Evolutionary conservation across 2,329 filamentous ascomycete species (phyloP), one percentile per base, ranked within the genome.

Genomic region (Tolypocladium tropicale): DNA sequence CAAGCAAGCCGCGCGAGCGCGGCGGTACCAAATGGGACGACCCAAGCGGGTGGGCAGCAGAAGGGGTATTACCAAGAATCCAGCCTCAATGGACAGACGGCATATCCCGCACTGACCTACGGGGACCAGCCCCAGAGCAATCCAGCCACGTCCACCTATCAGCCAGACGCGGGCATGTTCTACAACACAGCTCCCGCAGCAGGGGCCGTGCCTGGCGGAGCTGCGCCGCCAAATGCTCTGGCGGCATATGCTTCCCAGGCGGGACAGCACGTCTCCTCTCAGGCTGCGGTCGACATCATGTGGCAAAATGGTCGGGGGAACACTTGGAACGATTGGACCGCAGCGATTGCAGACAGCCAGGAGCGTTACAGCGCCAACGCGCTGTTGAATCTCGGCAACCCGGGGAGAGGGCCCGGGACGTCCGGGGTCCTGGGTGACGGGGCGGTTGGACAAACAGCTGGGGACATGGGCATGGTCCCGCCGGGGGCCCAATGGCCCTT

Each of bases 311-410:
- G 59, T 12, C 64, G 68, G 4, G 72, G 70, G 9, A 80, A 76
- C 58, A 71, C 76, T 0, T 82, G 79, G 79, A 73, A 78, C 18
- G 76, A 81, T 65, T 82, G 79, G 79, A 76, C 78, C 10, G 71
- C 74, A 0, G 76, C 78, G 54, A 76, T 82, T 32, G 72, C 75
- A 36, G 75, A 78, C 59, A 75, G 67, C 36, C 76, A 78, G 56
- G 76, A 79, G 49, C 71, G 76, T 28, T 80, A 76, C 64, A 76
- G 75, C 57, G 77, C 77, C 32, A 76, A 71, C 50, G 73, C 78
- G 16, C 67, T 81, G 14, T 67, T 81, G 59, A 76, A 73, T 1
- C 67, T 81, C 4, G 77, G 75, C 21, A 68, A 54, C 36, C 55
- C 63, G 39, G 61, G 37, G 6, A 33, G 64, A 41, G 53, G 21